phyloP scores from a whole-genome alignment of 495 filamentous ascomycete species.

The Aspergillus sclerotiicarbonarius region DNA sequence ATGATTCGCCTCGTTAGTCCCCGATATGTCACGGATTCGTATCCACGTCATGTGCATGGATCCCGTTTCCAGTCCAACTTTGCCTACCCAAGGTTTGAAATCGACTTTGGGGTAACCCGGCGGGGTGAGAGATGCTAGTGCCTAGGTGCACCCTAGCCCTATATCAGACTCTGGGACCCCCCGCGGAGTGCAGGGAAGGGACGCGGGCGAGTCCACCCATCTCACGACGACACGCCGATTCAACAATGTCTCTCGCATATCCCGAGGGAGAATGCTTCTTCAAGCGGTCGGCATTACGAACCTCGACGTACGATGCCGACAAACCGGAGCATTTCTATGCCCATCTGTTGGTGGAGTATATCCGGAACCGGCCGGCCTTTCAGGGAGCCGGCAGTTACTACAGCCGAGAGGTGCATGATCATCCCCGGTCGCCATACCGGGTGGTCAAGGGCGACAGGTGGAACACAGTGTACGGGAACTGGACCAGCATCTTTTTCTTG shows the following conservation, averaged over 20 bases:
- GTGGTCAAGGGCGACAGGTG: conserved; percentile 1
- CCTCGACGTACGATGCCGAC: background rate
- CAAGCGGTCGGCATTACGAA: background rate
- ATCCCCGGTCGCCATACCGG: conserved; percentile 5
- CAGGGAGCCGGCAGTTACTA: background rate
- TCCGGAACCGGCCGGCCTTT: conserved; percentile 2
- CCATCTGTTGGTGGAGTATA: conserved; percentile 1
- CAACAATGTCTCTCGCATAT: conserved; percentile 5
- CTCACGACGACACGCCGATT: no score
- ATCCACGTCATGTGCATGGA: no score
- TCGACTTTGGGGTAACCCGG: no score
- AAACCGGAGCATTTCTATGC: conserved; percentile 8
- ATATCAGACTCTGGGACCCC: no score
- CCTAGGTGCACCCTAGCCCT: no score
- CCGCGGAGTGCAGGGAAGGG: no score
- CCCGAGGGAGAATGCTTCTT: conserved; percentile 12
- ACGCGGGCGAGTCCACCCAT: no score
- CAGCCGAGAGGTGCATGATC: background rate
- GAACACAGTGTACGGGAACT: conserved; percentile 3
- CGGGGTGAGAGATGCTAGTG: no score
- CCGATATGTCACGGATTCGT: no score
- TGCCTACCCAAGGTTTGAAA: no score
- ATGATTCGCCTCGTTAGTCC: no score
- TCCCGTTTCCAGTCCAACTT: no score
- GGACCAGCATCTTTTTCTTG: background rate